Evolutionary conservation across 495 filamentous ascomycete species (phyloP).

Genomic region (Bacidia rubella): DNA sequence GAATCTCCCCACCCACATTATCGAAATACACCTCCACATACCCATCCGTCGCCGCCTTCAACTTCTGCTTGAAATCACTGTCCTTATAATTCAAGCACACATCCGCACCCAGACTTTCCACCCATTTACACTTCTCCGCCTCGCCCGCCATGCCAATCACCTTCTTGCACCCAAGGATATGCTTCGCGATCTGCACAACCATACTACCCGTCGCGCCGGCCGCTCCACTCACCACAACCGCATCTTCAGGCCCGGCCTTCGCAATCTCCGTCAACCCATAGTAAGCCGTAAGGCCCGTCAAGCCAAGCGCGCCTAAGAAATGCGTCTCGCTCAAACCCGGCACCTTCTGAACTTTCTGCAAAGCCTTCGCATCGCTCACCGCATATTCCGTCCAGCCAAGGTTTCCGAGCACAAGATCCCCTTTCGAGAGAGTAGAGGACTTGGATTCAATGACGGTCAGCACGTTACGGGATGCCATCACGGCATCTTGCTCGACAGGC

Average conservation of each 20-base stretch:
- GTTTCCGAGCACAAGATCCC: slow-evolving; percentile 27
- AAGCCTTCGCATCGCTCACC: slow-evolving; percentile 25
- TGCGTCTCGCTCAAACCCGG: slow-evolving; percentile 29
- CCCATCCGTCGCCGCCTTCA: slow-evolving; percentile 45
- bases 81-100: slow-evolving; percentile 56
- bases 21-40: slow-evolving; percentile 58
- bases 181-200: slow-evolving; percentile 40
- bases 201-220: slow-evolving; percentile 34
- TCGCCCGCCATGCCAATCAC: slow-evolving; percentile 44
- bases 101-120: slow-evolving; percentile 50
- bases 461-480: slow-evolving; percentile 44
- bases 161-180: slow-evolving; percentile 37
- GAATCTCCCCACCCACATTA: slow-evolving; percentile 56
- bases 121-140: slow-evolving; percentile 52
- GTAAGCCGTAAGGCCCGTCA: slow-evolving; percentile 37
- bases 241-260: slow-evolving; percentile 24
- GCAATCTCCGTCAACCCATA: slow-evolving; percentile 35
- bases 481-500: slow-evolving; percentile 42
- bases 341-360: slow-evolving; percentile 21
- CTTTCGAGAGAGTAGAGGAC: slow-evolving; percentile 20
- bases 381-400: slow-evolving; percentile 40
- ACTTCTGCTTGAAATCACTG: slow-evolving; percentile 39
- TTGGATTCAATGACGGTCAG: slow-evolving; percentile 30
- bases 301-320: slow-evolving; percentile 37
- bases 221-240: slow-evolving; percentile 36